Evolutionary conservation across 305 asterid species (phyloP), one percentile per base, ranked within the genome.

Genomic region (Fraxinus greggii): DNA sequence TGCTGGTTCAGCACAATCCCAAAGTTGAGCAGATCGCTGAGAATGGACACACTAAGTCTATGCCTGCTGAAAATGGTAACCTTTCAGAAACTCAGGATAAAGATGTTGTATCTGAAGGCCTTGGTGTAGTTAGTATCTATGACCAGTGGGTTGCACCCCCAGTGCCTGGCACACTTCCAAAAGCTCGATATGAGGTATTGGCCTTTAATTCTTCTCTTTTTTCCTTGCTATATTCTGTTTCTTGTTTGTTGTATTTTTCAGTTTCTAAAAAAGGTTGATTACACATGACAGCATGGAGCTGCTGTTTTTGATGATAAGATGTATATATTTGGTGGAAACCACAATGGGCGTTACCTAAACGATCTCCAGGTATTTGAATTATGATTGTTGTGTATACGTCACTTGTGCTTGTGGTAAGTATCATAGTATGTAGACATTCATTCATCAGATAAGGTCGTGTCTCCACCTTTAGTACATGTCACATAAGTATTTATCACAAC

Each of bases 271-370:
- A 81, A 7, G 32, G 73, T 82, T 79, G 77, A 72, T 80, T 79
- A 80, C 67, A 70, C 86, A 17, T 78, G 75, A 67, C 93, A 96
- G 99, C 99, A 96, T 84, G 99, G 97, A 81, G 97, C 98, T 85
- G 98, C 98, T 21, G 91, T 93, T 83, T 86, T 91, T 80, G 95
- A 91, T 79, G 97, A 94, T 84, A 94, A 93, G 86, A 95, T 95
- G 98, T 95, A 95, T 88, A 80, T 92, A 85, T 95, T 92, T 88
- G 99, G 99, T 59, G 99, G 98, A 85, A 96, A 94, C 88, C 92
- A 94, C 92, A 96, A 94, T 83, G 99, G 98, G 67, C 98, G 97
- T 75, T 96, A 96, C 88, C 88, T 96, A 51, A 94, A 90, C 87
- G 99, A 95, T 92, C 97, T 94, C 86, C 99, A 94, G 99, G 99